Percentiles rank a stretch among this genome's conserved stretches.
These are phyloP conservation scores for Candida corydali DNA, from an alignment of 805 yeast genomes.

Conservation along the genomic window DNA sequence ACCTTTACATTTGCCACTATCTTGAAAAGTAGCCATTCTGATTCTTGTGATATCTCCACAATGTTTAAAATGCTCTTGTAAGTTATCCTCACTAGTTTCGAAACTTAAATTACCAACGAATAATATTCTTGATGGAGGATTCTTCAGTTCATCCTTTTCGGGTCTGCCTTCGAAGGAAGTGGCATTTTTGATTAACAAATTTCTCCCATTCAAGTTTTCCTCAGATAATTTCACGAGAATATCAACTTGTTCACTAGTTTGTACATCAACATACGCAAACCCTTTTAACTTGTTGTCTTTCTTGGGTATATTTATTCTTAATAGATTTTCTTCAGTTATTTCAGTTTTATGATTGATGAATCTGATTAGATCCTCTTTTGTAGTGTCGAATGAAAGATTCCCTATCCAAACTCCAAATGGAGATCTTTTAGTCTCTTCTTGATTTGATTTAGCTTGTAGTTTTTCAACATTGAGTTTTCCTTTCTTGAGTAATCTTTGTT, in stretches of 20 bases:
- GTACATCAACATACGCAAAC: constrained; percentile 87
- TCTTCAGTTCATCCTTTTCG: constrained; percentile 46
- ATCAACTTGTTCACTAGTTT: constrained; percentile 52
- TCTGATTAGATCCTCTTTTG: constrained; percentile 64
- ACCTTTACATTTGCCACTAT: constrained; percentile 93
- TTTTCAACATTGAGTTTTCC: constrained; percentile 69
- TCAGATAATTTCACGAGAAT: constrained; percentile 70
- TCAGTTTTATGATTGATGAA: constrained; percentile 62
- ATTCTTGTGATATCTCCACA: constrained; percentile 83
- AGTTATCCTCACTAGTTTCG: constrained; percentile 78
- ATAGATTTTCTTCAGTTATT: constrained; percentile 56
- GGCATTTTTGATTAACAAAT: constrained; percentile 77
- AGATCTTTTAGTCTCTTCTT: constrained; percentile 40
- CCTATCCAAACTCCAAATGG: constrained; percentile 91
- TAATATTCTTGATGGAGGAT: constrained; percentile 83
- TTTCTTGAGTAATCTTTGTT: constrained; percentile 77
- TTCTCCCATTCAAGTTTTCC: constrained; percentile 73
- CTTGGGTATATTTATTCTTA: constrained; percentile 79
- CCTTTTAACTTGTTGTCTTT: constrained; percentile 70
- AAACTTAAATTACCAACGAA: constrained; percentile 93
- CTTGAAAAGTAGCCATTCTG: constrained; percentile 98
- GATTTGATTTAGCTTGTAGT: constrained; percentile 25
- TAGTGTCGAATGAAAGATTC: constrained; percentile 80
- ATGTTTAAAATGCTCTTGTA: constrained; percentile 80
- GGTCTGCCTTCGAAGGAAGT: constrained; percentile 88